Conservation (phyloP, 2,329 filamentous ascomycete species). For the Pseudogymnoascus sp. region DNA sequence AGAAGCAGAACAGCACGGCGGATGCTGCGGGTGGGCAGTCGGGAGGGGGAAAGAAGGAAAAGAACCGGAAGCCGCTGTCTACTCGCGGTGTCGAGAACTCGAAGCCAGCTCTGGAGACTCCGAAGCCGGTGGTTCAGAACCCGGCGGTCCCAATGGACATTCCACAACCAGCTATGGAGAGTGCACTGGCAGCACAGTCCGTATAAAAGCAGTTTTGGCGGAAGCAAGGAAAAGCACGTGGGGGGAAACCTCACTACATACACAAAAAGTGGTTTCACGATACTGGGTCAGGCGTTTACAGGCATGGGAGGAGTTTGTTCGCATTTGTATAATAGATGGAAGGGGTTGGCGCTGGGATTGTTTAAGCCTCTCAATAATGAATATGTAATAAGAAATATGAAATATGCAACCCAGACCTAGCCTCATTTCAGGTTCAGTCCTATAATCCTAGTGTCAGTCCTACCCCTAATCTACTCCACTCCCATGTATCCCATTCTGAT, state of each 20-base stretch:
- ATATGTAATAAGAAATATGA: not conserved
- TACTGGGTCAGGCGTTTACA: not conserved
- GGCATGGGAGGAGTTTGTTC: not conserved
- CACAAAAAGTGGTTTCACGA: not conserved
- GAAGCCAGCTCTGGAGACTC: not conserved
- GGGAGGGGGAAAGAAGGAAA: slow-evolving; percentile 9
- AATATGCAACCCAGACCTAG: not conserved
- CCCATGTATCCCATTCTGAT: not conserved
- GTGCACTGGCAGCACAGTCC: not conserved
- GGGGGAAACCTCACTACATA: not conserved
- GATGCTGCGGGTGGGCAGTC: slow-evolving; percentile 11
- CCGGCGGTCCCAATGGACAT: not conserved
- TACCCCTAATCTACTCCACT: not conserved
- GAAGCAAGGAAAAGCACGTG: not conserved
- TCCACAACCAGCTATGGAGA: not conserved
- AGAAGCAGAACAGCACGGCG: slow-evolving; percentile 28
- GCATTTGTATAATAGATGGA: not conserved
- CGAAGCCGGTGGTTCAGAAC: not conserved
- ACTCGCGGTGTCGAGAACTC: slow-evolving; percentile 8
- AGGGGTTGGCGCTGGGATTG: not conserved
- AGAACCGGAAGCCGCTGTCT: slow-evolving; percentile 12
- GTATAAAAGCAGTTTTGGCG: not conserved
- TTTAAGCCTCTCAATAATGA: not conserved
- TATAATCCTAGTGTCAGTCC: not conserved
- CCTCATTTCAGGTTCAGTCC: not conserved